Evolutionary conservation across 2,329 filamentous ascomycete genomes (phyloP).

Genomic region (Penicillium sp.): DNA sequence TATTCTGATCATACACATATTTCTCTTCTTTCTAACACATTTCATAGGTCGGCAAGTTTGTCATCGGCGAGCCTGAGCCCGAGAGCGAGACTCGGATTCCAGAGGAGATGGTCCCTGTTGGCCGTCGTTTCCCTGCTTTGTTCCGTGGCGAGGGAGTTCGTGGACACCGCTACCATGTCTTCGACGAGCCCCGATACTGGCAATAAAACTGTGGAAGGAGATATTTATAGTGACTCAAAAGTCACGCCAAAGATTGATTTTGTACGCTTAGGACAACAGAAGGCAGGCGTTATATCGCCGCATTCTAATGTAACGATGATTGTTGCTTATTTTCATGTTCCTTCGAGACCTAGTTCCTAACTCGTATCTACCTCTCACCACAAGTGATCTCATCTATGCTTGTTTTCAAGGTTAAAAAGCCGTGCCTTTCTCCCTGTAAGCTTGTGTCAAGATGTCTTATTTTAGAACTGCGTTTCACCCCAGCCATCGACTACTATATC

Average conservation of each 20-base stretch:
- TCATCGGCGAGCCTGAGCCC: constrained; percentile 70
- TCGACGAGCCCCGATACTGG: constrained; percentile 81
- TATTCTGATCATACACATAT: background rate
- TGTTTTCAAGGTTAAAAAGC: too few species aligned
- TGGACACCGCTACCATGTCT: constrained; percentile 92
- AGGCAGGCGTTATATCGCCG: constrained; percentile 7
- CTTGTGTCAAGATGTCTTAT: too few species aligned
- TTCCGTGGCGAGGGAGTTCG: constrained; percentile 85
- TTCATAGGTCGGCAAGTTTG: constrained; percentile 80
- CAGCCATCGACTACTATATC: too few species aligned
- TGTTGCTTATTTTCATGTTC: too few species aligned
- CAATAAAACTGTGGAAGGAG: constrained; percentile 13
- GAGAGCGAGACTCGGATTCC: constrained; percentile 65
- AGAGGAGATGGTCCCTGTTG: constrained; percentile 74
- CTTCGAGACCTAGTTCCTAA: too few species aligned
- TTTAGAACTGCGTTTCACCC: too few species aligned
- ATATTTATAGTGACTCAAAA: background rate
- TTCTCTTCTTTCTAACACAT: constrained; percentile 16
- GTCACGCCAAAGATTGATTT: constrained; percentile 4
- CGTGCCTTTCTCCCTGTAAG: too few species aligned
- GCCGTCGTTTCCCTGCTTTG: constrained; percentile 78
- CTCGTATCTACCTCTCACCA: too few species aligned
- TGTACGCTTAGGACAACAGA: constrained; percentile 5
- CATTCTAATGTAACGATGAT: too few species aligned
- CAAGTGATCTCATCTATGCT: too few species aligned